Percentiles rank a stretch among this genome's conserved stretches.
These are phyloP conservation scores for Angophora floribunda DNA, from an alignment of 345 rosid genomes.

Conservation along the genomic window DNA sequence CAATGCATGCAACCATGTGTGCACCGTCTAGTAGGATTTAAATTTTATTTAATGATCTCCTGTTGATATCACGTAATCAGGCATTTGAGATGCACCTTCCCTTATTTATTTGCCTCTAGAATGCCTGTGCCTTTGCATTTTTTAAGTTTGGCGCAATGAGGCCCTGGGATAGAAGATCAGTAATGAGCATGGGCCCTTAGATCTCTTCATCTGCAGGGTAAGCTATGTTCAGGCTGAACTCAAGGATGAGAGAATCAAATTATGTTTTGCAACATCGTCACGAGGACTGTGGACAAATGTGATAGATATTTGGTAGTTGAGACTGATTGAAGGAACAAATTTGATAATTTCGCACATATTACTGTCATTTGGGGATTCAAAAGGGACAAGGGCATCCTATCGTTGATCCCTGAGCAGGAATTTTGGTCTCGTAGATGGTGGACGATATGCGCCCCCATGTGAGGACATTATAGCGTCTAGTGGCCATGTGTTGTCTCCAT, in stretches of 20 bases:
- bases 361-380: neutral
- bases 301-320: neutral
- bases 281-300: neutral
- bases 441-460: neutral
- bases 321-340: neutral
- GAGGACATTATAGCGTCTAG: neutral
- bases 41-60: neutral
- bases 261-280: neutral
- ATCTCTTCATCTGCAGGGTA: neutral
- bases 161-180: neutral
- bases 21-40: neutral
- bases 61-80: neutral
- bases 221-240: neutral
- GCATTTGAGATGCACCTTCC: neutral
- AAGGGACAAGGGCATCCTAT: neutral
- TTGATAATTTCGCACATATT: neutral
- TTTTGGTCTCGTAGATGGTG: neutral
- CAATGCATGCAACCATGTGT: neutral
- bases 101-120: neutral
- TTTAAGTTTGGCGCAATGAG: neutral
- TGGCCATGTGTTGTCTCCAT: neutral
- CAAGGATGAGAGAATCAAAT: neutral
- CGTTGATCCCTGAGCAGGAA: neutral
- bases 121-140: neutral
- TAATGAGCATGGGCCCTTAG: neutral